Conservation (phyloP, 1,139 yeast species). For the Kurtzmaniella quercitrusa region DNA sequence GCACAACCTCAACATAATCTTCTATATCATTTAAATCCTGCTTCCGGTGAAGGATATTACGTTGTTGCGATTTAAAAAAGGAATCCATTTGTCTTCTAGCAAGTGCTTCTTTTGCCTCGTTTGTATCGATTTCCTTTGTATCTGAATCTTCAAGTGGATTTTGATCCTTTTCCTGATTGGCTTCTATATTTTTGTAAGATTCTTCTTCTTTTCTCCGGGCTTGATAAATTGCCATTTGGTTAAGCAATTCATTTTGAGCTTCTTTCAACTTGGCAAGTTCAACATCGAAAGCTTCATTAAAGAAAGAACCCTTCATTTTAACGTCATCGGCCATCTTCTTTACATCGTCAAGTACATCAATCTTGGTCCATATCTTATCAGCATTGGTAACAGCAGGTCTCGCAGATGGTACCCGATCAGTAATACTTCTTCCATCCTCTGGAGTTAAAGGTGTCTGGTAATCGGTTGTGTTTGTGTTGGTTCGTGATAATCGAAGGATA, state of each 20-base stretch:
- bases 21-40: constrained; percentile 39
- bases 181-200: constrained; percentile 12
- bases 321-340: constrained; percentile 59
- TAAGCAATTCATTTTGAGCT: constrained; percentile 59
- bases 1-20: constrained; percentile 34
- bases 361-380: constrained; percentile 83
- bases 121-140: not conserved
- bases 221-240: constrained; percentile 47
- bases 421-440: constrained; percentile 21
- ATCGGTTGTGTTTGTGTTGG: constrained; percentile 21
- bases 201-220: constrained; percentile 16
- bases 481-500: constrained; percentile 18
- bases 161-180: constrained; percentile 5
- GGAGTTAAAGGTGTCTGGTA: not conserved
- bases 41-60: constrained; percentile 18
- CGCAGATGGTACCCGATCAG: constrained; percentile 45
- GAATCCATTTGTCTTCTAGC: not conserved
- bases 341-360: constrained; percentile 83
- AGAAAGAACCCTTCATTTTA: constrained; percentile 51
- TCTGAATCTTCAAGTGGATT: constrained; percentile 8
- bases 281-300: constrained; percentile 56
- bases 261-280: constrained; percentile 54
- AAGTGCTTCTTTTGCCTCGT: not conserved
- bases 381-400: constrained; percentile 55
- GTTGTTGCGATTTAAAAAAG: not conserved